Evolutionary conservation across 495 filamentous ascomycete genomes (phyloP).

Genomic region (Lichenothelia convexa): DNA sequence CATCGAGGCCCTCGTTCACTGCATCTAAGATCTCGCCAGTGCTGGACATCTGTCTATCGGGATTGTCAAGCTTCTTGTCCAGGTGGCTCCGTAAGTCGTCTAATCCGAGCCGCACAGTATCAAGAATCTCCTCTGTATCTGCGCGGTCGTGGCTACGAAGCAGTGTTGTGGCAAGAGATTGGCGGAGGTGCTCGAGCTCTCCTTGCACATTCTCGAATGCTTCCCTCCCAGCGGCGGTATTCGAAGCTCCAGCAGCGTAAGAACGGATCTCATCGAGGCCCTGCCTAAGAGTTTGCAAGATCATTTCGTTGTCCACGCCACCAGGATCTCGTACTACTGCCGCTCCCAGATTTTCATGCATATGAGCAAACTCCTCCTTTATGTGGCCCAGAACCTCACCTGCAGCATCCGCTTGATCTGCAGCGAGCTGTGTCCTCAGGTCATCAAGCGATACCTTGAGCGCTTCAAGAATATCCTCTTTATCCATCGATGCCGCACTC

Average conservation of each 20-base stretch:
- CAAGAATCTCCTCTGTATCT: conserved; percentile 23
- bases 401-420: conserved; percentile 14
- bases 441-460: conserved; percentile 19
- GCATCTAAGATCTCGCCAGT: conserved; percentile 65
- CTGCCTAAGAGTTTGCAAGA: conserved; percentile 21
- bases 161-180: conserved; percentile 13
- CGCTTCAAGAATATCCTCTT: conserved; percentile 39
- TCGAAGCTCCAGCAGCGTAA: neutral
- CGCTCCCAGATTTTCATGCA: conserved; percentile 16
- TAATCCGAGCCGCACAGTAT: conserved; percentile 51
- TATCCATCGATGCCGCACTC: conserved; percentile 29
- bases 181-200: conserved; percentile 22
- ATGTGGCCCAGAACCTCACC: conserved; percentile 17
- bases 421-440: conserved; percentile 15
- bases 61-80: conserved; percentile 32
- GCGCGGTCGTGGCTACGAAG: conserved; percentile 12
- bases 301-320: conserved; percentile 32
- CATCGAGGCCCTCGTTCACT: conserved; percentile 62
- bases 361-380: conserved; percentile 17
- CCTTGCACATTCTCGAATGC: conserved; percentile 28
- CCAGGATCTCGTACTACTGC: conserved; percentile 14
- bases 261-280: conserved; percentile 17
- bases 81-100: conserved; percentile 50
- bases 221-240: conserved; percentile 14
- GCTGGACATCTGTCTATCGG: conserved; percentile 37